Base-by-base conservation (phyloP, 1,284 basidiomycete genomes). In the Ustilago tritici region DNA sequence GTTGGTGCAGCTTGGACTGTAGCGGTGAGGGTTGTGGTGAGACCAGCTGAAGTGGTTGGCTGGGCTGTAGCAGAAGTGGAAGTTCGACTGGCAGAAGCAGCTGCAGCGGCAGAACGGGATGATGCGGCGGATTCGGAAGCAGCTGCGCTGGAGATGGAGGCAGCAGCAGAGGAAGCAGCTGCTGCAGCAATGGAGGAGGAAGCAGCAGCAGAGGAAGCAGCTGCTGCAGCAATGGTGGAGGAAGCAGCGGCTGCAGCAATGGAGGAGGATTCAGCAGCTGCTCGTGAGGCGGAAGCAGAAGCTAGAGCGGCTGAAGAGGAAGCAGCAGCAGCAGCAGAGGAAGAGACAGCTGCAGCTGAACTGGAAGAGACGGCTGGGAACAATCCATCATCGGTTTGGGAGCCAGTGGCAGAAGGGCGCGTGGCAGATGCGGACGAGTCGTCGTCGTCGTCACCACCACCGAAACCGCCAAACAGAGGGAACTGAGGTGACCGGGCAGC, bases 261-360 rank as follows among this genome's bases (percentile, higher is more conserved):
- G 28, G 76, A 78, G 15, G 66, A 64, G 11, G 68, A 74, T 38
- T 56, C 34, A 4, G 70, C 70, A n/a, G 61, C 70, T 38, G 70
- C 58, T 32, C 46, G 53, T 10, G 65, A 68, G 36, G 63, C 61
- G 28, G 61, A 65, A n/a, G 72, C 65, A 6, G 79, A 70, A 28
- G 70, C 66, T 9, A 54, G 61, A n/a, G 61, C 61, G 0, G 70
- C 28, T 1, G 71, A 63, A 31, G 66, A 47, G 17, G 62, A 50
- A 32, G 76, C 62, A 38, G 69, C 64, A 31, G 77, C 46, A 32
- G 69, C 28, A 9, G 76, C 46, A 2, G 76, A 66, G 1, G 69
- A 61, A 14, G 78, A 41, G 15, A 60, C 56, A 23, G 69, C 60
- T 7, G 67, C 54, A 23, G 75, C 59, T 4, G 65, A 64, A 15